Percentiles rank a stretch among this genome's conserved stretches.
phyloP scores from a whole-genome alignment of 495 filamentous ascomycete species.

The Neurospora sublineolata region DNA sequence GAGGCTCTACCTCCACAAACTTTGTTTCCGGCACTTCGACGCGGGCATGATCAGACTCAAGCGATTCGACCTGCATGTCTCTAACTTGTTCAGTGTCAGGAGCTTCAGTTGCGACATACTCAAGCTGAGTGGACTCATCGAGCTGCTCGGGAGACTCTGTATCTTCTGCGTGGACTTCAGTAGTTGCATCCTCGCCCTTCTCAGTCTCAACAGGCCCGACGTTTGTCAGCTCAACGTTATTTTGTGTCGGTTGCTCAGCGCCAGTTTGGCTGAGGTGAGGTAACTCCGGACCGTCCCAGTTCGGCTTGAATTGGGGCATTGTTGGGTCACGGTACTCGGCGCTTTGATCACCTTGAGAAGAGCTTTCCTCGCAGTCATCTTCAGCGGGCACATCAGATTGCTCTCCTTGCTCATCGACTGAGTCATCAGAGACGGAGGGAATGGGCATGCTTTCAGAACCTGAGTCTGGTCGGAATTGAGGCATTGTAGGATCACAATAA shows the following conservation, averaged over 20 bases:
- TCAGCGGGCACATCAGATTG: neutral
- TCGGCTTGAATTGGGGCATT: neutral
- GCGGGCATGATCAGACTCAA: neutral
- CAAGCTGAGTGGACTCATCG: neutral
- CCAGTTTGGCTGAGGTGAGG: neutral
- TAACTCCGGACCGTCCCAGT: neutral
- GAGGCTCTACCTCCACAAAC: neutral
- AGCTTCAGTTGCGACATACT: neutral
- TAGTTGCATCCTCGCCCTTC: neutral
- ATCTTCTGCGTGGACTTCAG: neutral
- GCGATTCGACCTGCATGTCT: neutral
- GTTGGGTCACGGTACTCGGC: neutral
- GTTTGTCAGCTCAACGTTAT: neutral
- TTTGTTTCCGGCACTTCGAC: neutral
- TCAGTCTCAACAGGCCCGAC: neutral
- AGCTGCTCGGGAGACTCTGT: neutral
- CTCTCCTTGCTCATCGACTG: neutral
- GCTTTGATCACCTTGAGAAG: neutral
- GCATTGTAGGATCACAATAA: neutral
- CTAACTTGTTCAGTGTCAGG: neutral
- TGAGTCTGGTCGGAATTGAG: neutral
- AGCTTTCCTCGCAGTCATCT: neutral
- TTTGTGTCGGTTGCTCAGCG: neutral
- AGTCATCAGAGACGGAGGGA: neutral
- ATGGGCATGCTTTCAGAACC: neutral